phyloP scores from a whole-genome alignment of 2,329 filamentous ascomycete genomes.

The Xylaria sp. region DNA sequence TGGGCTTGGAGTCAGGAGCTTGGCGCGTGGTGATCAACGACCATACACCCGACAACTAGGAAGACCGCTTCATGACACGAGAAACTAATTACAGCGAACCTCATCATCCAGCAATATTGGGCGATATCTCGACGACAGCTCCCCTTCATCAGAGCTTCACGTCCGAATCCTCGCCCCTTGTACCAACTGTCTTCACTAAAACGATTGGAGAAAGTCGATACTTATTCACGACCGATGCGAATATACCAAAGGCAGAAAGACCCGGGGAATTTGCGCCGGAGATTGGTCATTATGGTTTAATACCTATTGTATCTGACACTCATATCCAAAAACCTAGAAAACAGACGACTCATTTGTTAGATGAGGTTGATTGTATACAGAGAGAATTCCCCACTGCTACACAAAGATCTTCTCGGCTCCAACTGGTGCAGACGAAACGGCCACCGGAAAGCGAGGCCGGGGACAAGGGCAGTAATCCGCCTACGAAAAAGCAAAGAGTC shows the following conservation, averaged over 20 bases:
- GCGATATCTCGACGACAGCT: slow-evolving; percentile 43
- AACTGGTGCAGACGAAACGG: slow-evolving; percentile 41
- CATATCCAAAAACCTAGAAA: slow-evolving; percentile 39
- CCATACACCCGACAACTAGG: slow-evolving; percentile 24
- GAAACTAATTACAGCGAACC: slow-evolving; percentile 44
- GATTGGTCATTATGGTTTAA: slow-evolving; percentile 49
- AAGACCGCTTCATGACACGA: slow-evolving; percentile 49
- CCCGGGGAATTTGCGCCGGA: slow-evolving; percentile 45
- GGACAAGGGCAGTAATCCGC: slow-evolving; percentile 42
- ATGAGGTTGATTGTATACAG: slow-evolving; percentile 34
- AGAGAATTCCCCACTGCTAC: slow-evolving; percentile 29
- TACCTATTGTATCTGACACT: slow-evolving; percentile 39
- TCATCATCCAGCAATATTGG: slow-evolving; percentile 42
- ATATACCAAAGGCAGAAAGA: slow-evolving; percentile 39
- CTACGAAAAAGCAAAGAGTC: slow-evolving; percentile 59
- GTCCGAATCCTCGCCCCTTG: slow-evolving; percentile 40
- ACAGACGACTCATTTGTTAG: slow-evolving; percentile 33
- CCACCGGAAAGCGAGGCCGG: slow-evolving; percentile 38
- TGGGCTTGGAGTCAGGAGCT: slow-evolving; percentile 41
- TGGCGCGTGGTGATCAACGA: slow-evolving; percentile 39
- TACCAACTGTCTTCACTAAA: slow-evolving; percentile 40
- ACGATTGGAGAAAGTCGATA: slow-evolving; percentile 42
- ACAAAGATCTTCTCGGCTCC: slow-evolving; percentile 38
- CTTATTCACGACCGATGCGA: slow-evolving; percentile 42
- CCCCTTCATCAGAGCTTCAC: slow-evolving; percentile 39